Percentiles rank a stretch among this genome's conserved stretches.
These are phyloP conservation scores for Tylopilus sp. DNA, from an alignment of 768 basidiomycete species.

Conservation along the genomic window DNA sequence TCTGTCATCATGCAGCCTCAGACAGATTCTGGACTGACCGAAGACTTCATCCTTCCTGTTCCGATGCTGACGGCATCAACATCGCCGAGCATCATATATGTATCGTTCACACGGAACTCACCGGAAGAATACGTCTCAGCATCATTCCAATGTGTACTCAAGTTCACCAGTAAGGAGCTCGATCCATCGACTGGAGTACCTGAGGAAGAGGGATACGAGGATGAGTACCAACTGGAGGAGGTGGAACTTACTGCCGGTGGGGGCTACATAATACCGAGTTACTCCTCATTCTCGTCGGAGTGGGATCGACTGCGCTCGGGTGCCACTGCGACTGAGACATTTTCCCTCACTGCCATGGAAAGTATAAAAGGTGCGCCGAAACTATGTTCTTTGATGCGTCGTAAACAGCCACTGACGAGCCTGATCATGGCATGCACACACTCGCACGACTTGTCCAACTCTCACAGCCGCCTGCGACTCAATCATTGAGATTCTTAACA, in stretches of 20 bases:
- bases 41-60: constrained; percentile 92
- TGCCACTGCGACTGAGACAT: constrained; percentile 85
- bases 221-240: constrained; percentile 97
- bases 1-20: constrained; percentile 90
- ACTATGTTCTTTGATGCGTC: constrained; percentile 6
- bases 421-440: constrained; percentile 12
- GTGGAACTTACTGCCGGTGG: constrained; percentile 88
- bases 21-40: constrained; percentile 69
- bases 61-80: constrained; percentile 62
- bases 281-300: constrained; percentile 86
- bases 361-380: constrained; percentile 81
- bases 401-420: constrained; percentile 15
- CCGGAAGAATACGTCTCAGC: constrained; percentile 76
- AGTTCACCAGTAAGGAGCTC: constrained; percentile 95
- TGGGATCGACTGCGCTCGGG: constrained; percentile 89
- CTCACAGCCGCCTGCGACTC: constrained; percentile 89
- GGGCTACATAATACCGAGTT: constrained; percentile 96
- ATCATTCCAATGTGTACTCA: constrained; percentile 88
- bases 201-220: constrained; percentile 98
- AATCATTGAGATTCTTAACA: constrained; percentile 91
- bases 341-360: constrained; percentile 87
- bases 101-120: constrained; percentile 83
- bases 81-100: constrained; percentile 87
- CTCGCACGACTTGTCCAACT: constrained; percentile 11
- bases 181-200: constrained; percentile 94